A percentile compares a stretch with the other conserved stretches of the same genome.
These are phyloP conservation scores for Neurospora sp. DNA, from an alignment of 495 filamentous ascomycete species.

Conservation along the genomic window DNA sequence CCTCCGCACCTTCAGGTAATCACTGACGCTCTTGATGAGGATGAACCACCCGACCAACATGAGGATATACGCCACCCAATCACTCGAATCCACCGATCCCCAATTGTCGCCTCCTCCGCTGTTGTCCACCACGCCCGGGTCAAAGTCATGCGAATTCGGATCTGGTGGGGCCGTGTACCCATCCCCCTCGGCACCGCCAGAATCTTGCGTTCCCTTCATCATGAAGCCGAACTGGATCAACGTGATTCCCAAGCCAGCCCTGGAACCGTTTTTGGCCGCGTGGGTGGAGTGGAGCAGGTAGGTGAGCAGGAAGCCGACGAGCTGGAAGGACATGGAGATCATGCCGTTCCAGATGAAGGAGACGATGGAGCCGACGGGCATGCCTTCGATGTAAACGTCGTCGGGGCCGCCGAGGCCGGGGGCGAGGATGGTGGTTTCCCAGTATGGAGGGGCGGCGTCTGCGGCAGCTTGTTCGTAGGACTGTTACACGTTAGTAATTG, in stretches of 20 bases:
- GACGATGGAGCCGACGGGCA: conserved; percentile 93
- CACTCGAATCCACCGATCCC: conserved; percentile 53
- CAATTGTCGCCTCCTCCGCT: conserved; percentile 28
- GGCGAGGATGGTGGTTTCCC: conserved; percentile 96
- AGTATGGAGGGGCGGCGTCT: conserved; percentile 93
- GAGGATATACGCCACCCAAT: conserved; percentile 85
- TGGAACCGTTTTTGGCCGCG: conserved; percentile 93
- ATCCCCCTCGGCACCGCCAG: conserved; percentile 32
- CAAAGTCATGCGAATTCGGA: conserved; percentile 84
- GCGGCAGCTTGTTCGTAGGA: conserved; percentile 98
- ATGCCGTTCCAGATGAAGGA: conserved; percentile 97
- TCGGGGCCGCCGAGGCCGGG: conserved; percentile 73
- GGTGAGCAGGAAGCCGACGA: conserved; percentile 94
- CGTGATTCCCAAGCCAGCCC: conserved; percentile 87
- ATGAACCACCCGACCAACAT: conserved; percentile 99
- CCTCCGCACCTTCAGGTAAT: conserved; percentile 75
- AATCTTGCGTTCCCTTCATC: conserved; percentile 50
- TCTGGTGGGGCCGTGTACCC: conserved; percentile 60
- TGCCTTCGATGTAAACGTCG: conserved; percentile 92
- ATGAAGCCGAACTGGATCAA: conserved; percentile 95
- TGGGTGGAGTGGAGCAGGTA: conserved; percentile 97
- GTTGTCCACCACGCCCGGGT: conserved; percentile 52
- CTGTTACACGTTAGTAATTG: conserved; percentile 38
- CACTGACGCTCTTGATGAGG: conserved; percentile 77
- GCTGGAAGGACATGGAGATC: conserved; percentile 96